Base-by-base conservation (phyloP, 106 monocot species). In the Platanthera zijinensis region DNA sequence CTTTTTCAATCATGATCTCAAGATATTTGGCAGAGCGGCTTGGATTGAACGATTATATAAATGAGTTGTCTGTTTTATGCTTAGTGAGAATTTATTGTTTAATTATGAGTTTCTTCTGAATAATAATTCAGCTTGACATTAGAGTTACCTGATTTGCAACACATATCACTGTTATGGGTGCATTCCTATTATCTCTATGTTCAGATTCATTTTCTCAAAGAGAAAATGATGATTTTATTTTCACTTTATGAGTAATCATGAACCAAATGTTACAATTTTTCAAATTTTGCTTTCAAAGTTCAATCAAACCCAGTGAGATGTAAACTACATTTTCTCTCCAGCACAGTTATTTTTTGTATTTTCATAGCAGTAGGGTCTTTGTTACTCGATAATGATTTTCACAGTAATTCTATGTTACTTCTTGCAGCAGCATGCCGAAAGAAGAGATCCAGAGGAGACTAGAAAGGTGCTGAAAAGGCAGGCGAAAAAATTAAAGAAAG, bases 381-480 rank as follows among this genome's bases (percentile, higher is more conserved):
- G 11, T 67, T 39, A 32, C 67, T 67, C 32, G 4, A 67, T 67
- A 47, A 17, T 47, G 46, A 68, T 39, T 10, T 68, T 9, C 5
- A 22, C 50, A 66, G 50, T 32, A 18, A 72, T 72, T 22, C 51
- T 50, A 51, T 72, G 18, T 51, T 51, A 22, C 46, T 72, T 72
- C 13, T 10, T 19, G 22, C 50, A 72, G 72, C 49, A 51, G 15
- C 51, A 19, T 47, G 18, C 50, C 1, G 72, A 72, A 51, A 51
- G 49, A 72, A 72, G 51, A 72, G 72, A 50, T 72, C 51, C 72
- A 51, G 72, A 72, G 21, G 72, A 51, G 51, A 22, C 51, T 51
- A 72, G 72, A 51, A 72, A 72, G 72, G 9, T 3, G 22, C 2
- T 15, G 9, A 46, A 32, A 46, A 72, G 51, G 51, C 72, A 51